Percentiles rank a stretch among this genome's conserved stretches.
phyloP scores from a whole-genome alignment of 108 stramenopile genomes.

The Craspedostauros australis region DNA sequence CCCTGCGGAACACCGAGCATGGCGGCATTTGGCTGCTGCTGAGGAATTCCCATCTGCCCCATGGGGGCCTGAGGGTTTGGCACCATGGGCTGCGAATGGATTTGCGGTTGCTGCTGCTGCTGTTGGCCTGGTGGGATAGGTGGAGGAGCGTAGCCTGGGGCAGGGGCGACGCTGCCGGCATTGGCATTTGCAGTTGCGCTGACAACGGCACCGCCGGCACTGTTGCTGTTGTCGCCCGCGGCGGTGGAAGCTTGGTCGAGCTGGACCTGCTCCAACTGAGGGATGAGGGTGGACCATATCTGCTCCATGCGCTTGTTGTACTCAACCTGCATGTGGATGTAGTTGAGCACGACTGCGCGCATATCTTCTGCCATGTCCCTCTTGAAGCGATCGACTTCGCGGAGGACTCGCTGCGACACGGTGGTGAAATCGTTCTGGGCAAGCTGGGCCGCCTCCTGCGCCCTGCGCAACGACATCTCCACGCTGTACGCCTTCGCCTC shows the following conservation, averaged over 20 bases:
- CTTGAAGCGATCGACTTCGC: constrained; percentile 97
- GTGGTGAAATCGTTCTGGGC: constrained; percentile 84
- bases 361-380: constrained; percentile 93
- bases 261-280: constrained; percentile 75
- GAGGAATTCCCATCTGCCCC: constrained; percentile 5
- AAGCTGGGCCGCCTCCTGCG: constrained; percentile 63
- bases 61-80: constrained; percentile 25
- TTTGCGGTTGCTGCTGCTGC: constrained; percentile 4
- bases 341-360: constrained; percentile 85
- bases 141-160: background rate
- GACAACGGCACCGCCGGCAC: background rate
- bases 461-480: constrained; percentile 77
- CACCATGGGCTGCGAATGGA: constrained; percentile 10
- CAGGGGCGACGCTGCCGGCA: background rate
- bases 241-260: constrained; percentile 33
- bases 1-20: background rate
- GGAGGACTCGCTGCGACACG: constrained; percentile 78
- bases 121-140: background rate
- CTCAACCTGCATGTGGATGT: constrained; percentile 90
- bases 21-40: constrained; percentile 1
- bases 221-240: constrained; percentile 5
- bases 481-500: constrained; percentile 81
- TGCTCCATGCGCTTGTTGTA: constrained; percentile 91
- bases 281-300: constrained; percentile 85
- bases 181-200: background rate